Percentiles rank a stretch among this genome's conserved stretches.
Conservation (phyloP, 1,284 basidiomycete genomes). For the Pterulicium gracile region DNA sequence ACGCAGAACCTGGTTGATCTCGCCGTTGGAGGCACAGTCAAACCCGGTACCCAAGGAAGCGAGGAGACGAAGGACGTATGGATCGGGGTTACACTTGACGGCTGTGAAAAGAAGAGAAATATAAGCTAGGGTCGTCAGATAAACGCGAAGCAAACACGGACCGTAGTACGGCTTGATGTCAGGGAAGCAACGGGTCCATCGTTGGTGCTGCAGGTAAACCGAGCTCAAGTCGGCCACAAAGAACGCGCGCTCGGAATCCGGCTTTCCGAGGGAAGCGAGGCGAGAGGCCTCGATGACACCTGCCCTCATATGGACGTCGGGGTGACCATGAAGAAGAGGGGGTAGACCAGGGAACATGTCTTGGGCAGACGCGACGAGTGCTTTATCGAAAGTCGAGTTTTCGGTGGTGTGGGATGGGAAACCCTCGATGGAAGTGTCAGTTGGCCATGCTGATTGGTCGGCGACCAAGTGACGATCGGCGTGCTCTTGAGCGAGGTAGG, state of each 20-base stretch:
- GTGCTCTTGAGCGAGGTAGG: slow-evolving; percentile 24
- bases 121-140: too few species aligned
- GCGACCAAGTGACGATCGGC: not conserved
- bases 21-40: slow-evolving; percentile 96
- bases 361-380: slow-evolving; percentile 25
- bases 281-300: slow-evolving; percentile 57
- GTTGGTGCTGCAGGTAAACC: slow-evolving; percentile 79
- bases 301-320: slow-evolving; percentile 60
- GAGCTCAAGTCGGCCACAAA: slow-evolving; percentile 91
- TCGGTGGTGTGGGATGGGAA: slow-evolving; percentile 21
- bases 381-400: slow-evolving; percentile 9
- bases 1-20: slow-evolving; percentile 78
- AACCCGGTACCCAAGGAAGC: slow-evolving; percentile 88
- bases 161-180: slow-evolving; percentile 91
- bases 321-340: slow-evolving; percentile 53
- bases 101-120: slow-evolving; percentile 33
- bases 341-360: slow-evolving; percentile 53
- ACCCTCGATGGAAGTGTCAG: slow-evolving; percentile 22
- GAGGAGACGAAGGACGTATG: slow-evolving; percentile 84
- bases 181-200: slow-evolving; percentile 77
- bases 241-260: slow-evolving; percentile 87
- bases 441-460: slow-evolving; percentile 18
- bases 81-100: slow-evolving; percentile 97
- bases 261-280: slow-evolving; percentile 37
- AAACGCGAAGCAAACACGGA: slow-evolving; percentile 23